These are phyloP conservation scores for Candida nemodendra DNA, from an alignment of 805 yeast species.

Conservation along the genomic window DNA sequence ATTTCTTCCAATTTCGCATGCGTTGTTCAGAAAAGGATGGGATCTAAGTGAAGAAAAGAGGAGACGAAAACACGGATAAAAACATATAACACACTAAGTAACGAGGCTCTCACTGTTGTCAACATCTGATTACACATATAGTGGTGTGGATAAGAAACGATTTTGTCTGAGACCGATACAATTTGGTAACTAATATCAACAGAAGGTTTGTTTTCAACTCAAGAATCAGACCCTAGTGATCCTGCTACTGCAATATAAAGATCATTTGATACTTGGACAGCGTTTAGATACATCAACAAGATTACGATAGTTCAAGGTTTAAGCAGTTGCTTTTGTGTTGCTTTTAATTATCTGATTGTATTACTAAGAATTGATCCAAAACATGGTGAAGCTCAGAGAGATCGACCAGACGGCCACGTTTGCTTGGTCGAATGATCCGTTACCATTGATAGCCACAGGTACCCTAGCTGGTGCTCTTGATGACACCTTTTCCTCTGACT, in stretches of 20 bases:
- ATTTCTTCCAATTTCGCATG: too few relatives aligned
- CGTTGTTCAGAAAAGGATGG: not conserved
- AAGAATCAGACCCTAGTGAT: not conserved
- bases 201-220: not conserved
- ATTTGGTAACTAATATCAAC: not conserved
- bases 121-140: constrained; percentile 1
- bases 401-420: constrained; percentile 86
- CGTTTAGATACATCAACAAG: too few relatives aligned
- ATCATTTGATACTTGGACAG: constrained; percentile 4
- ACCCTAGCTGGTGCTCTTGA: constrained; percentile 96
- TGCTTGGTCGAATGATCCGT: constrained; percentile 83
- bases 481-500: constrained; percentile 75
- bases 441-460: constrained; percentile 84
- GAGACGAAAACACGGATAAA: too few relatives aligned
- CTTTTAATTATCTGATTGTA: not conserved
- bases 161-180: not conserved
- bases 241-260: too few relatives aligned
- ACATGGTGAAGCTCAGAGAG: constrained; percentile 82
- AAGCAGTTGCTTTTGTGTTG: constrained; percentile 1
- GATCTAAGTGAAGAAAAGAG: too few relatives aligned
- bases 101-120: too few relatives aligned
- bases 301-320: not conserved
- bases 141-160: constrained; percentile 1
- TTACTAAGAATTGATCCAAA: not conserved
- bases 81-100: too few relatives aligned